phyloP scores from a whole-genome alignment of 345 rosid genomes.

The Rhodamnia rubescens region DNA sequence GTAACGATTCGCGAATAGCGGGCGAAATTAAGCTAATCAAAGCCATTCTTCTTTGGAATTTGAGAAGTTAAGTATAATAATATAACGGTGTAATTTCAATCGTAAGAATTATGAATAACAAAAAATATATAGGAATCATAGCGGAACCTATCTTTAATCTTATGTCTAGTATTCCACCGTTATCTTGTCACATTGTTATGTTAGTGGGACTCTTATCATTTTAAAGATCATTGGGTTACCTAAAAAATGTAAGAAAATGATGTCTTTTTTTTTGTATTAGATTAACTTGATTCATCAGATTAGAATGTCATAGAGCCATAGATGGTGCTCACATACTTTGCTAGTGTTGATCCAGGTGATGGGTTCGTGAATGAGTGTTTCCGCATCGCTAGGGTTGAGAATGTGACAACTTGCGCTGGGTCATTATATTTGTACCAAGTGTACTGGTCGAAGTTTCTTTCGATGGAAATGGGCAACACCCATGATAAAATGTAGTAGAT shows the following conservation, averaged over 20 bases:
- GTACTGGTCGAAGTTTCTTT: neutral
- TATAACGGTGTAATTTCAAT: too few species aligned
- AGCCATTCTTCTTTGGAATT: neutral
- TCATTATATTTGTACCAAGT: neutral
- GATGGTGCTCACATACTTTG: neutral
- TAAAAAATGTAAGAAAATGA: neutral
- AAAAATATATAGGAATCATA: too few species aligned
- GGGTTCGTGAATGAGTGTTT: too few species aligned
- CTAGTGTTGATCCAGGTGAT: neutral
- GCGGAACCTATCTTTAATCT: too few species aligned
- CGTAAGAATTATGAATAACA: too few species aligned
- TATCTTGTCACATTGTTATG: too few species aligned
- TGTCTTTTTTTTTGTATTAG: neutral
- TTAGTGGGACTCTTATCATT: neutral
- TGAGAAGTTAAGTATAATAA: too few species aligned
- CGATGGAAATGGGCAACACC: neutral
- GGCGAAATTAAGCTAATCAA: neutral
- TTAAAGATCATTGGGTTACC: neutral
- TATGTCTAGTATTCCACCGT: too few species aligned
- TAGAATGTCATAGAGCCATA: neutral
- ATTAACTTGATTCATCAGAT: neutral
- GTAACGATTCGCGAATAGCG: neutral
- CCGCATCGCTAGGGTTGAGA: neutral
- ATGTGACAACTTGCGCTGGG: neutral
- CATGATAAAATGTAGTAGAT: neutral